Evolutionary conservation across 768 basidiomycete species (phyloP), one percentile per base, ranked within the genome.

Genomic region (Favolaschia claudopus): DNA sequence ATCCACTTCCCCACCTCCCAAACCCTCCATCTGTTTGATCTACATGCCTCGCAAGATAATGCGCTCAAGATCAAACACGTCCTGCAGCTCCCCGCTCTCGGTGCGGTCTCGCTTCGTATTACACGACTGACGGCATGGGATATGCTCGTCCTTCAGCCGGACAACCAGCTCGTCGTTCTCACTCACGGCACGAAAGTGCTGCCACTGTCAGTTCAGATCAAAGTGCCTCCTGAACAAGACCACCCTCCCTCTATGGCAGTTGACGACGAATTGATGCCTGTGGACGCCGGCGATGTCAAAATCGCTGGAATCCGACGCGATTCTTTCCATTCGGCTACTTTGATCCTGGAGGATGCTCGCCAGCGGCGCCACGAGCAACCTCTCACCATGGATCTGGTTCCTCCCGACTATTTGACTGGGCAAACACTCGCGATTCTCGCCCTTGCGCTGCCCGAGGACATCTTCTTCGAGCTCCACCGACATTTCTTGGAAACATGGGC

Each of bases 121-220:
- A 90, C 89, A 4, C 85, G 95, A 19, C 74, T 74, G 7, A 74
- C 79, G 14, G 78, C 93, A 14, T 80, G 80, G 69, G 95, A 97
- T 70, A 76, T 95, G 10, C 73, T 96, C 5, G 72, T 89, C 15
- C 72, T 93, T 44, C 85, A 82, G 44, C 81, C 86, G 3, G 77
- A 84, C 43, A 81, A 86, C 28, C 70, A 71, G 9, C 71, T 93
- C 10, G 71, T 76, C 0, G 67, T 95, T 4, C 72, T 89, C 34
- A 91, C 88, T 0, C 89, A 91, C 62, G 90, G 88, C 1, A 64
- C 70, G 19, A 67, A 70, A 38, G 77, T 80, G 63, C 54, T 86
- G 10, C 77, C 79, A 22, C 36, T 61, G 58, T 60, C 28, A 14
- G 60, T 62, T 22, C 66, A 71, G 48, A 68, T 75, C 19, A n/a